Conservation (phyloP, 352 stramenopile genomes). For the Pythium inflatum region DNA sequence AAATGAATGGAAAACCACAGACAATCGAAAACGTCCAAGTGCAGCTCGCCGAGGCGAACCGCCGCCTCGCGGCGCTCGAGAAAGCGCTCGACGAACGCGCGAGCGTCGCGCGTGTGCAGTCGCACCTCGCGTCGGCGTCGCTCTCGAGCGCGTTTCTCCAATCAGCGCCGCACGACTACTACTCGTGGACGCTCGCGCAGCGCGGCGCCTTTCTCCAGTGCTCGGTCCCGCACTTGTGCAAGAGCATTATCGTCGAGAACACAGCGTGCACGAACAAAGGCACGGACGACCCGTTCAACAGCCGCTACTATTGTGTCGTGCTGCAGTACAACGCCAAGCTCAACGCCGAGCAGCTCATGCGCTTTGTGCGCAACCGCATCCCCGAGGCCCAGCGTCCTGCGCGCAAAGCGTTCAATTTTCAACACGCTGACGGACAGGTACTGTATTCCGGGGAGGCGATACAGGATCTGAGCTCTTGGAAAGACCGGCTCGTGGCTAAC, state of each 20-base stretch:
- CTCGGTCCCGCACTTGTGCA: conserved; percentile 76
- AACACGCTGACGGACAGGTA: conserved; percentile 74
- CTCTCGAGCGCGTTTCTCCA: conserved; percentile 71
- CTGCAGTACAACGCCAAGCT: conserved; percentile 88
- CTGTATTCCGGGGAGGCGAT: not conserved
- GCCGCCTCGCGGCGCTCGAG: conserved; percentile 51
- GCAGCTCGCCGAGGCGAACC: conserved; percentile 34
- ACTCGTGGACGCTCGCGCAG: conserved; percentile 69
- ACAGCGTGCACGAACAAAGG: conserved; percentile 65
- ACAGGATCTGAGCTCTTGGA: too few species aligned
- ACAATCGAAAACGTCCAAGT: conserved; percentile 40
- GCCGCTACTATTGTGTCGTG: conserved; percentile 84
- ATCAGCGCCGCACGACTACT: conserved; percentile 70
- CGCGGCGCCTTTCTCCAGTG: conserved; percentile 70
- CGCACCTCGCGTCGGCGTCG: conserved; percentile 46
- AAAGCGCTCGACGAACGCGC: conserved; percentile 53
- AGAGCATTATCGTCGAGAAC: conserved; percentile 92
- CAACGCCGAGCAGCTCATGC: conserved; percentile 80
- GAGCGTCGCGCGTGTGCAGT: conserved; percentile 51
- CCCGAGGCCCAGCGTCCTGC: conserved; percentile 53
- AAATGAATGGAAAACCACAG: too few species aligned
- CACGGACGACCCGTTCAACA: conserved; percentile 64
- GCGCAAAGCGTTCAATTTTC: conserved; percentile 89
- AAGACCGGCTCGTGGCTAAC: too few species aligned
- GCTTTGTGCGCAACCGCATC: conserved; percentile 74